Evolutionary conservation across 371 early-diverging fungal species (phyloP), one percentile per base, ranked within the genome.

Genomic region (Circinella minor): DNA sequence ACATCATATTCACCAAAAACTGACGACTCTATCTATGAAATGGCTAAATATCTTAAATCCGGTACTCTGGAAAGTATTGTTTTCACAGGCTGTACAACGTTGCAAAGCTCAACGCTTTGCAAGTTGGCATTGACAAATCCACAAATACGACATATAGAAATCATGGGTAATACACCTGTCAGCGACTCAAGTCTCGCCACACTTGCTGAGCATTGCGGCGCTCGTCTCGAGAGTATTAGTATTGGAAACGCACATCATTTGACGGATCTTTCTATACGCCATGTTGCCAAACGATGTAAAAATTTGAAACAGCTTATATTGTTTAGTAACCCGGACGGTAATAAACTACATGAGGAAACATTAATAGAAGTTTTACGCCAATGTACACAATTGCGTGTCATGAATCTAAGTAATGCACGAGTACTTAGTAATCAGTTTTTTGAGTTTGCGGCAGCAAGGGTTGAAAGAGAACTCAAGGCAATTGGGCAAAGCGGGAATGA

Each of bases 11-110:
- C 72, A n/a, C 84, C 84, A 10, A 79, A 77, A 61, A 79, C 76
- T 18, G 84, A 83, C 46, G 84, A 83, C 55, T 77, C 84, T 8
- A 74, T 83, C 9, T 83, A 83, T 61, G 84, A 83, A 67, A 77
- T 83, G 78, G 84, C 84, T 0, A 83, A 83, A 65, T 81, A 78
- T 61, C 66, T 83, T 61, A 73, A 65, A 39, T 74, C 72, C 4
- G 78, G 80, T 6, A 65, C 71, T 8, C 66, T 83, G 48, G 76
- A 81, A 38, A 71, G 71, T n/a, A 66, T 83, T 20, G 63, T 70
- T 4, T 66, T 83, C 10, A 75, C 69, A 10, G 75, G 75, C 27
- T 83, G 84, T 43, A 63, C 77, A 1, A 81, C 81, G 1, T 71
- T 83, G 10, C 84, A 81, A 67, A 76, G 80, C 18, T 81, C 81